Evolutionary conservation across 2,329 filamentous ascomycete genomes (phyloP), one percentile per base, ranked within the genome.

Genomic region (Colletotrichum eleusines): DNA sequence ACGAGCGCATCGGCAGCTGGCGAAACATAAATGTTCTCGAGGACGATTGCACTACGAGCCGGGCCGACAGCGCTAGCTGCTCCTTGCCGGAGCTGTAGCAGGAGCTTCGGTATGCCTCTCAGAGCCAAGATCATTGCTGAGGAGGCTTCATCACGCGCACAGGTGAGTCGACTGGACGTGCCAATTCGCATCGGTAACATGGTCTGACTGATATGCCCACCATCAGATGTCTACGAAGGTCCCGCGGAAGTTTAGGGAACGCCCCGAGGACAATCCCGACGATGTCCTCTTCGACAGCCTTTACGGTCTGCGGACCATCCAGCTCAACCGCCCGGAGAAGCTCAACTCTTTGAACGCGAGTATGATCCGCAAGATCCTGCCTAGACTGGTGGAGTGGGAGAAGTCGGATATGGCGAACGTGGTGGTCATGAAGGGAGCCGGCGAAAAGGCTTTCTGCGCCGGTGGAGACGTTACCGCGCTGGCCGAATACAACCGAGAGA

Each of bases 331-430:
- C 70, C 96, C 95, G 7, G 87, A 89, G 78, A 97, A 98, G 84
- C 88, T 94, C 80, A 98, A 99, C 83, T 92, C 95, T 33, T 89
- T 99, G 75, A 95, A 97, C 81, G 93, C 87, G 63, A 98, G 95
- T 69, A 99, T 99, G 97, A 93, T 92, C 73, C 90, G 93, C 77
- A 98, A 99, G 84, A 98, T 99, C 76, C 85, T 94, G 57, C 95
- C 95, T 28, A 89, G 96, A 68, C 81, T 99, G 78, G 86, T 93
- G 78, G 95, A 98, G 85, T 99, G 95, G 95, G 90, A 93, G 77
- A 96, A 97, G 82, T 98, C 95, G 35, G 92, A 97, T 78, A 87
- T 99, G 84, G 95, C 96, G 66, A 97, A 97, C 80, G 90, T 98
- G 8, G 84, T 99, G 68, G 89, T 99, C 75, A 91, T 99, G 81